phyloP scores from a whole-genome alignment of 306 rosid species.

The Vachellia collinsii region DNA sequence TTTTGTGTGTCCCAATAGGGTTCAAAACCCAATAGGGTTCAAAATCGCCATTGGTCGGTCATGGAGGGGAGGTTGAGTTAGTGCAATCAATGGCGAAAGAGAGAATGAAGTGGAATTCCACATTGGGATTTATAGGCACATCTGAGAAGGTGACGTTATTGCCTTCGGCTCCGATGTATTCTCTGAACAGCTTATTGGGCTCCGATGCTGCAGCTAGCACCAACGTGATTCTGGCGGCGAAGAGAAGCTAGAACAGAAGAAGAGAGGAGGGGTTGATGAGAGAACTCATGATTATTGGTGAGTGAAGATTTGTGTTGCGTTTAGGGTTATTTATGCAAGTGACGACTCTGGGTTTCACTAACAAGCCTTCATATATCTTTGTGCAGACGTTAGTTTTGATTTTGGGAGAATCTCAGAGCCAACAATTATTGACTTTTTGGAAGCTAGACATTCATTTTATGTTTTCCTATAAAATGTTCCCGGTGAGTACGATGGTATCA shows the following conservation, averaged over 20 bases:
- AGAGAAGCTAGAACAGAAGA: conserved; percentile 28
- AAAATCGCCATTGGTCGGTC: conserved; percentile 44
- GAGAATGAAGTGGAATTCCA: conserved; percentile 41
- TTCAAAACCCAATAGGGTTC: conserved; percentile 30
- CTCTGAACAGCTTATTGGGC: conserved; percentile 37
- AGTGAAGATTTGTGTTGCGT: not conserved
- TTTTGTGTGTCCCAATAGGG: conserved; percentile 43
- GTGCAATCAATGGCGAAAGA: conserved; percentile 41
- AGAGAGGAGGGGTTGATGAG: not conserved
- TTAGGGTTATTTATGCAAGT: conserved; percentile 8
- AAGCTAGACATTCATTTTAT: not conserved
- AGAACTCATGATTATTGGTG: conserved; percentile 12
- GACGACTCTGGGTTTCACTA: not conserved
- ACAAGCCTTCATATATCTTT: not conserved
- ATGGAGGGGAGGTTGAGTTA: conserved; percentile 13
- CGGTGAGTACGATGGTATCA: not conserved
- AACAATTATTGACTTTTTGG: too few relatives aligned
- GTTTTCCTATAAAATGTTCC: not conserved
- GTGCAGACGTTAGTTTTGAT: not conserved
- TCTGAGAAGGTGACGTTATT: conserved; percentile 25
- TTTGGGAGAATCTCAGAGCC: not conserved
- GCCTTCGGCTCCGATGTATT: conserved; percentile 42
- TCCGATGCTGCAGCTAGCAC: conserved; percentile 32
- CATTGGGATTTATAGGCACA: conserved; percentile 28
- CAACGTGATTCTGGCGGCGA: not conserved